phyloP scores from a whole-genome alignment of 306 rosid genomes.

The Cucumis sativus region Cucumber_9930_V3 NC_026661.2:19186501-19187000 shows the following conservation, averaged over 20 bases:
- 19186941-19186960: neutral
- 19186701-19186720: neutral
- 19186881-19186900: neutral
- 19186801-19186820: conserved; percentile 93
- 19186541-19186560: neutral
- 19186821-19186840: conserved; percentile 66
- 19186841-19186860: conserved; percentile 9
- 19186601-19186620: conserved; percentile 95
- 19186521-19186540: too few species aligned
- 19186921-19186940: neutral
- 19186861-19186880: neutral
- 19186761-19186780: conserved; percentile 65
- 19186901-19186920: neutral
- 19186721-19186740: conserved; percentile 27
- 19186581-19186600: conserved; percentile 94
- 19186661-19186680: neutral
- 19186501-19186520: too few species aligned
- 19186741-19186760: conserved; percentile 99
- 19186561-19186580: conserved; percentile 15
- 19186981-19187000: neutral
- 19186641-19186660: conserved; percentile 9
- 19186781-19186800: conserved; percentile 75
- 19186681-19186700: neutral
- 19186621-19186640: conserved; percentile 84
- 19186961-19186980: neutral